Evolutionary conservation across 2,329 filamentous ascomycete genomes (phyloP), one percentile per base, ranked within the genome.

Genomic region (Blumeria hordei): DNA sequence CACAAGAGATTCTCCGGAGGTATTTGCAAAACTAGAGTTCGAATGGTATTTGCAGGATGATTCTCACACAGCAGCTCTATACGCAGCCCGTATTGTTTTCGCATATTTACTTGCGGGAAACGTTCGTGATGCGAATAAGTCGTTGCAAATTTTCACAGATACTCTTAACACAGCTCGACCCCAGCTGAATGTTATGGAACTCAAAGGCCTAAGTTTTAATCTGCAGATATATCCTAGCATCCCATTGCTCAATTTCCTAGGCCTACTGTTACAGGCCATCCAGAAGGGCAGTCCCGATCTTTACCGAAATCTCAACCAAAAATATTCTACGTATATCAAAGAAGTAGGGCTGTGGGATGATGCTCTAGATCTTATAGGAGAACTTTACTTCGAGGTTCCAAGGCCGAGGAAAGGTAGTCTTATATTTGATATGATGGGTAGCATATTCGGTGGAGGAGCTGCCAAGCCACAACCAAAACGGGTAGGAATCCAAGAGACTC

Each of bases 351-450:
- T 75, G 11, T 96, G 90, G 90, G 78, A 80, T 36, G 88, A 87
- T 65, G 76, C 86, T 28, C 71, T 98, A 58, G 83, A 88, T 62
- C 81, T 86, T 67, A 81, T 98, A 62, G 90, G 84, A 52, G 90
- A 98, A 71, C 88, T 94, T 78, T 98, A 96, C 72, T 98, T 98
- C 70, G 81, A 81, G 37, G 93, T 98, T 66, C 78, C 81, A 70
- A 82, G 88, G 65, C 90, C 88, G 50, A 77, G 83, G 63, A 87
- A 94, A 71, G 84, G 82, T 59, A 96, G 96, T 67, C 88, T 88
- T 3, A 72, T 98, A 67, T 79, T 96, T 69, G 92, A 98, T 66
- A 96, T 98, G 88, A 93, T 98, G 85, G 88, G 88, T 51, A 88
- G 80, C 59, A 78, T 98, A 74, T 85, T 98, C 64, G 88, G 88